Evolutionary conservation across 1,139 yeast species (phyloP).

Genomic region (Candida labiduridarum): DNA sequence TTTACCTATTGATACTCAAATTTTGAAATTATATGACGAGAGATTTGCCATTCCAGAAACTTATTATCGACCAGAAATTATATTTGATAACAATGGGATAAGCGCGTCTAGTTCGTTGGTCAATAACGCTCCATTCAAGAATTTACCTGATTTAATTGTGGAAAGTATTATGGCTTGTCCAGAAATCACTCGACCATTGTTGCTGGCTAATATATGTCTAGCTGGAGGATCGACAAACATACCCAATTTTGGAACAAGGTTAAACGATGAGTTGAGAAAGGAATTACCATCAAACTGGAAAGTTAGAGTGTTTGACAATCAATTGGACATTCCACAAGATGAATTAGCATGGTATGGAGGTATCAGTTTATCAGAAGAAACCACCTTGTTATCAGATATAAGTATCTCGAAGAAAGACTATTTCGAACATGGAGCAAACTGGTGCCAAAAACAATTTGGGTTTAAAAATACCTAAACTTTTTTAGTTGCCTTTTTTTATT

Average conservation of each 20-base stretch:
- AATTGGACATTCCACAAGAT: slow-evolving; percentile 23
- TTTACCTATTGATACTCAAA: slow-evolving; percentile 53
- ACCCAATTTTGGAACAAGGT: slow-evolving; percentile 65
- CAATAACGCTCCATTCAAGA: slow-evolving; percentile 62
- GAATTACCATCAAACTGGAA: slow-evolving; percentile 72
- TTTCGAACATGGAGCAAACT: slow-evolving; percentile 81
- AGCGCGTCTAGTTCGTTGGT: slow-evolving; percentile 32
- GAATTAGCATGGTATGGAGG: slow-evolving; percentile 47
- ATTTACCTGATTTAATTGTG: slow-evolving; percentile 73
- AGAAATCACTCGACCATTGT: slow-evolving; percentile 70
- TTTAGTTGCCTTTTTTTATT: background rate
- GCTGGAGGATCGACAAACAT: slow-evolving; percentile 83
- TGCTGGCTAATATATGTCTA: slow-evolving; percentile 76
- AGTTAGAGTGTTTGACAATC: slow-evolving; percentile 45
- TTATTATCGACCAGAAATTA: slow-evolving; percentile 80
- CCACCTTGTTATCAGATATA: slow-evolving; percentile 53
- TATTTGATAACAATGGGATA: slow-evolving; percentile 37
- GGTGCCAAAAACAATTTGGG: slow-evolving; percentile 78
- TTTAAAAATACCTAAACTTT: slow-evolving; percentile 41
- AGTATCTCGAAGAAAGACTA: slow-evolving; percentile 77
- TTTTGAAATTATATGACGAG: slow-evolving; percentile 74
- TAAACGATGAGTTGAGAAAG: slow-evolving; percentile 60
- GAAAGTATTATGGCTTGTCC: slow-evolving; percentile 76
- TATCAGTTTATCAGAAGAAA: slow-evolving; percentile 48
- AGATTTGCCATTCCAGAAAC: slow-evolving; percentile 87